Percentiles rank a stretch among this genome's conserved stretches.
phyloP scores from a whole-genome alignment of 108 stramenopile genomes.

The Fragilariopsis cylindrus region DNA sequence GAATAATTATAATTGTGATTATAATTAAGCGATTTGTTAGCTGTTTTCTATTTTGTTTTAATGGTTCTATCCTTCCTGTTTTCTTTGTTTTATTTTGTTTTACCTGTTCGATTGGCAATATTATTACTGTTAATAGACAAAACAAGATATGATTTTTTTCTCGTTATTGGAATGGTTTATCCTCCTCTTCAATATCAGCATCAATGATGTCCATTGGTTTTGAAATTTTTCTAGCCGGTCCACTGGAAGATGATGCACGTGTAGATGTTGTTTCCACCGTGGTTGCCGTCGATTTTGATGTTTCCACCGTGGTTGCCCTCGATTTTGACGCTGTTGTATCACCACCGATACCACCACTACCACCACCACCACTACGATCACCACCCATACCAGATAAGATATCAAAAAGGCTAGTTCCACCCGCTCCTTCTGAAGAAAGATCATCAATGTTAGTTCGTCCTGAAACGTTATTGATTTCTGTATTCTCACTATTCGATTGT shows the following conservation, averaged over 20 bases:
- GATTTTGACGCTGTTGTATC: constrained; percentile 14
- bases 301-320: constrained; percentile 15
- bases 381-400: constrained; percentile 11
- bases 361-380: constrained; percentile 7
- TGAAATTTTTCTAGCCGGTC: constrained; percentile 36
- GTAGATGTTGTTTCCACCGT: constrained; percentile 18
- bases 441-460: constrained; percentile 42
- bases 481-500: constrained; percentile 40
- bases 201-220: constrained; percentile 68
- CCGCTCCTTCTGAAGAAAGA: constrained; percentile 42
- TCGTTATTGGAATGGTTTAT: constrained; percentile 28
- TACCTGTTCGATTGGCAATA: too few species aligned
- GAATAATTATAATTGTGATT: too few species aligned
- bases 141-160: too few species aligned
- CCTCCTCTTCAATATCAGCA: constrained; percentile 71
- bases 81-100: too few species aligned
- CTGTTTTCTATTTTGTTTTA: too few species aligned
- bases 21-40: too few species aligned
- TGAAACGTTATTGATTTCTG: constrained; percentile 31
- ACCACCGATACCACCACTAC: constrained; percentile 49
- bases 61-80: too few species aligned
- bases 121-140: too few species aligned
- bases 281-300: constrained; percentile 4
- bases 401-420: constrained; percentile 49
- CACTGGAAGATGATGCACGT: not conserved